These are phyloP conservation scores for Botryotinia calthae DNA, from an alignment of 2,329 filamentous ascomycete species.

Conservation along the genomic window DNA sequence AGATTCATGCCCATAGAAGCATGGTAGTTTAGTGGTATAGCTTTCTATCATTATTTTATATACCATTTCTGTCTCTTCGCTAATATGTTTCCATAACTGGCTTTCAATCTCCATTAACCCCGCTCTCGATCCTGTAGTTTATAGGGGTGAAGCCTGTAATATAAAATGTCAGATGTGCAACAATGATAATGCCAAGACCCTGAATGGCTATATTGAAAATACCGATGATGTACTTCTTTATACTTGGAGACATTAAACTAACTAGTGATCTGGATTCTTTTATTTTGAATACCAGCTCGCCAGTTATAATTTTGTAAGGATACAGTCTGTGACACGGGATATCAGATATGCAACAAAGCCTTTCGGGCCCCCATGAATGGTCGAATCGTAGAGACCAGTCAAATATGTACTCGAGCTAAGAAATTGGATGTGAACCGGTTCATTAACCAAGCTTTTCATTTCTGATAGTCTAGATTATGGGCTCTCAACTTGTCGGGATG, in stretches of 20 bases:
- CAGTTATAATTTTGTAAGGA: background rate
- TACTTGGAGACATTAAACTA: background rate
- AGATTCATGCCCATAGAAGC: too few species aligned
- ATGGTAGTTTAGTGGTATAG: too few species aligned
- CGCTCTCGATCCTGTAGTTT: too few species aligned
- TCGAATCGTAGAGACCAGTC: background rate
- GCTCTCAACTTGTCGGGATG: background rate
- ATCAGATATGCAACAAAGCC: background rate
- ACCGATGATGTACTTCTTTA: accelerated
- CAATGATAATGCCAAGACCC: background rate
- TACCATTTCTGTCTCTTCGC: too few species aligned
- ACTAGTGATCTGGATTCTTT: background rate
- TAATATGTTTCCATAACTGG: background rate
- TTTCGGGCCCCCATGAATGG: too few species aligned
- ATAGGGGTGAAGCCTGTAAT: background rate
- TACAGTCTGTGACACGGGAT: background rate
- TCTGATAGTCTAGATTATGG: background rate
- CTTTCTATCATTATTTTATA: too few species aligned
- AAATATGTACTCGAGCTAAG: background rate
- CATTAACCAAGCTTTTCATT: background rate
- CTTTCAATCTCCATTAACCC: too few species aligned
- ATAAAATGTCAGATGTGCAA: background rate
- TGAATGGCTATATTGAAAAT: background rate
- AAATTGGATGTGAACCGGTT: background rate
- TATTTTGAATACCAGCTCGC: too few species aligned